A percentile compares a stretch with the other conserved stretches of the same genome.
Conservation (phyloP, 2,329 filamentous ascomycete species). For the Epichloe baconii region DNA sequence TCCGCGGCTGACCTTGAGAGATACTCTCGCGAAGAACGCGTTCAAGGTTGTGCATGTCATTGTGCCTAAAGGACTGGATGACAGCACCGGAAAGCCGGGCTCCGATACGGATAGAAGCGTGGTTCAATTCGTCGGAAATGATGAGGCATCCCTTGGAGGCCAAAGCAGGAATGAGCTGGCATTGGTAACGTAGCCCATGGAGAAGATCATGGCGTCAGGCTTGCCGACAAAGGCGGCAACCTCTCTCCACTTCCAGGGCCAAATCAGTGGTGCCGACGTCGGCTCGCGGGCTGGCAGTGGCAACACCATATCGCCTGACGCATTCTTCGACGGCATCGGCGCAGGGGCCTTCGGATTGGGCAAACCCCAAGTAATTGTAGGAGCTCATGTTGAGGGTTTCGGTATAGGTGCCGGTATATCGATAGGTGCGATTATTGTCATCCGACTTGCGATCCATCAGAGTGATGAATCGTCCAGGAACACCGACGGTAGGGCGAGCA, state of each 20-base stretch:
- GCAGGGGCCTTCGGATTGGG: slow-evolving; percentile 92
- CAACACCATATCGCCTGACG: slow-evolving; percentile 75
- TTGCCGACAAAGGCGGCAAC: slow-evolving; percentile 90
- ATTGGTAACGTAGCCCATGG: slow-evolving; percentile 98
- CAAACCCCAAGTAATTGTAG: slow-evolving; percentile 98
- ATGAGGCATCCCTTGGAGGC: slow-evolving; percentile 88
- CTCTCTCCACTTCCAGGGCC: slow-evolving; percentile 77
- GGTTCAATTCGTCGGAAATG: slow-evolving; percentile 94
- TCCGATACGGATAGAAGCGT: slow-evolving; percentile 92
- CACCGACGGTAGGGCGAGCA: slow-evolving; percentile 79
- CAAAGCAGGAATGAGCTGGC: slow-evolving; percentile 79
- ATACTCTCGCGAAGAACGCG: slow-evolving; percentile 79
- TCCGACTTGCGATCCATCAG: slow-evolving; percentile 81
- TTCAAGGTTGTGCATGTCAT: slow-evolving; percentile 84
- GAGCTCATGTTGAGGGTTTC: slow-evolving; percentile 98
- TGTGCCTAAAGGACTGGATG: slow-evolving; percentile 95
- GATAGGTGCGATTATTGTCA: slow-evolving; percentile 84
- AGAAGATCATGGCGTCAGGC: slow-evolving; percentile 90
- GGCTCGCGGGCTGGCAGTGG: slow-evolving; percentile 64
- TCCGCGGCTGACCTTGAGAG: slow-evolving; percentile 90
- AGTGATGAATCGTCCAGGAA: slow-evolving; percentile 88
- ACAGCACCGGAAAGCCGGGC: slow-evolving; percentile 88
- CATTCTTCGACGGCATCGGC: slow-evolving; percentile 83
- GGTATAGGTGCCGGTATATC: slow-evolving; percentile 77
- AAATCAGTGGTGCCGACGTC: slow-evolving; percentile 83